Percentiles rank a stretch among this genome's conserved stretches.
phyloP scores from a whole-genome alignment of 2,329 filamentous ascomycete genomes.

The Ceratocystis smalleyi region DNA sequence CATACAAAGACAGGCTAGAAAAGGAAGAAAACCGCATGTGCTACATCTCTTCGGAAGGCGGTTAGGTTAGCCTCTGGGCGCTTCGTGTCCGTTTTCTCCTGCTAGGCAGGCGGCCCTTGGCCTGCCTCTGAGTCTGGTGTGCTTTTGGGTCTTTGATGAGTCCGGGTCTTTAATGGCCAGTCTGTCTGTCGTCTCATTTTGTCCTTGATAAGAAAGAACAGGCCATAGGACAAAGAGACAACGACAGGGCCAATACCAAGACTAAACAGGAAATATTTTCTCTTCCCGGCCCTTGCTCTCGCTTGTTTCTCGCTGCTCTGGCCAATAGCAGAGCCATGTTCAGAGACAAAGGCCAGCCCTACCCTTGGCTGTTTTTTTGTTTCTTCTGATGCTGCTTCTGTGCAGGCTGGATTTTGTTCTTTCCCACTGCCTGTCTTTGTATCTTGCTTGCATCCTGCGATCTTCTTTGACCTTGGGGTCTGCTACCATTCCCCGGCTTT shows the following conservation, averaged over 20 bases:
- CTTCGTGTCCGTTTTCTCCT: not conserved
- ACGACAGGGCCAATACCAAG: not conserved
- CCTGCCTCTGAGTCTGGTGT: not conserved
- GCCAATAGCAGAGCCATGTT: not conserved
- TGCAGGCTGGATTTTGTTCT: not conserved
- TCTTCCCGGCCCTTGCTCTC: not conserved
- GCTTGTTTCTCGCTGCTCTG: not conserved
- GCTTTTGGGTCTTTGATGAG: not conserved
- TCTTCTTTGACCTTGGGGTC: not conserved
- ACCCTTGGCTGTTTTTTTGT: not conserved
- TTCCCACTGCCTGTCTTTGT: not conserved
- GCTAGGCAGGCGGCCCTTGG: too few relatives aligned
- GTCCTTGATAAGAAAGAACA: not conserved
- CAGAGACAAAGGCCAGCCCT: not conserved
- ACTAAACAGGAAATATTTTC: constrained; percentile 5
- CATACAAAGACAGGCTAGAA: not conserved
- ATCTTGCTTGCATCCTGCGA: not conserved
- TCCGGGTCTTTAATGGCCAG: not conserved
- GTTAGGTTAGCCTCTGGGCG: not conserved
- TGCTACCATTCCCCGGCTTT: too few relatives aligned
- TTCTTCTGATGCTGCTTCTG: not conserved
- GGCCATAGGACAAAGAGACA: not conserved
- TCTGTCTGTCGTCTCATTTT: not conserved
- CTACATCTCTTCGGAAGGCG: not conserved
- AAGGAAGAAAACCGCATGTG: not conserved